A percentile compares a stretch with the other conserved stretches of the same genome.
These are phyloP conservation scores for Magnolia sinica DNA, from an alignment of 164 flowering plant species.

Conservation along the genomic window DNA sequence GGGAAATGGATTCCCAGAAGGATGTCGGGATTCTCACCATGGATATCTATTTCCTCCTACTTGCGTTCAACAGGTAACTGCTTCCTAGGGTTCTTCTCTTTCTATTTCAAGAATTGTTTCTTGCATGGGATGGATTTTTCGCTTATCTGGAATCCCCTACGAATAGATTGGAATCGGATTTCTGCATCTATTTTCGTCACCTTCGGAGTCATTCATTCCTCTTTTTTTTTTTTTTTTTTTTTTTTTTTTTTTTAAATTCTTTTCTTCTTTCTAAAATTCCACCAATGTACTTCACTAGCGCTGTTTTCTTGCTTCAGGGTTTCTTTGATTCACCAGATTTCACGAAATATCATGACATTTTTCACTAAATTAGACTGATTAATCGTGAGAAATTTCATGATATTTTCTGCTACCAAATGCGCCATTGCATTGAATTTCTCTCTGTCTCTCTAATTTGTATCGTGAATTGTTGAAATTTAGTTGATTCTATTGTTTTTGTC, in stretches of 20 bases:
- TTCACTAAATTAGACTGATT: too few species aligned
- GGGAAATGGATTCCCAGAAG: conserved; percentile 48
- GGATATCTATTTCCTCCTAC: conserved; percentile 88
- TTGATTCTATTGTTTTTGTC: neutral
- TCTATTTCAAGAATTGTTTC: neutral
- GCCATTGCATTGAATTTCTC: too few species aligned
- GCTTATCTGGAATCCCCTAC: neutral
- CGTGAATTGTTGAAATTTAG: neutral
- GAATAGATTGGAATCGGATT: neutral
- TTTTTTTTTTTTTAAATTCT: too few species aligned
- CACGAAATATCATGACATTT: neutral
- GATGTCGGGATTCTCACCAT: conserved; percentile 83
- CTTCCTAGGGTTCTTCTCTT: neutral
- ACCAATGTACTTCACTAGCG: neutral
- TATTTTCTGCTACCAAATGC: too few species aligned
- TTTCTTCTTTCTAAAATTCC: neutral
- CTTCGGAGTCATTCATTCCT: neutral
- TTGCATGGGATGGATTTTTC: neutral
- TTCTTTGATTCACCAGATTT: neutral
- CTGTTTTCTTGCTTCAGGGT: neutral
- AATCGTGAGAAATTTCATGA: too few species aligned
- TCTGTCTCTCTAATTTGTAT: neutral
- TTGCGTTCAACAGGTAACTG: conserved; percentile 66
- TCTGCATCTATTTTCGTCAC: neutral
- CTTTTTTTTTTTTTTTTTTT: too few species aligned